Conservation (phyloP, 2,329 filamentous ascomycete species). For the Calonectria ilicicola region DNA sequence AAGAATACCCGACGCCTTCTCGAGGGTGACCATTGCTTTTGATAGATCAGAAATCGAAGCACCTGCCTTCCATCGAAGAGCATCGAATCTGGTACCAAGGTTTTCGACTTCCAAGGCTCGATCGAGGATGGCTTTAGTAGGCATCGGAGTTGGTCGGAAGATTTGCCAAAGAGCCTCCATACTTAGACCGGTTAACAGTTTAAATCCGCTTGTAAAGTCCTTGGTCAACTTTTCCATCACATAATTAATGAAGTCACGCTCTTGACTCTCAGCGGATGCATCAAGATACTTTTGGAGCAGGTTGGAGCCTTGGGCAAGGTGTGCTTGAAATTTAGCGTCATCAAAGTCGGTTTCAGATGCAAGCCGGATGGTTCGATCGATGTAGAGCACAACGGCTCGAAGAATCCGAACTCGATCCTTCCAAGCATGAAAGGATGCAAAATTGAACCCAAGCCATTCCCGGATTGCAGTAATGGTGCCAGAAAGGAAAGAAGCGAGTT, state of each 20-base stretch:
- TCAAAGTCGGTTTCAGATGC: slow-evolving; percentile 63
- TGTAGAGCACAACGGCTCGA: slow-evolving; percentile 61
- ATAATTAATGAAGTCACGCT: slow-evolving; percentile 52
- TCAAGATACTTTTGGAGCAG: slow-evolving; percentile 52
- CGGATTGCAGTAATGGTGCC: slow-evolving; percentile 56
- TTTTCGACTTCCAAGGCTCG: slow-evolving; percentile 64
- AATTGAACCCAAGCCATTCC: slow-evolving; percentile 54
- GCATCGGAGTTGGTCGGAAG: slow-evolving; percentile 73
- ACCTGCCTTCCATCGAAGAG: slow-evolving; percentile 68
- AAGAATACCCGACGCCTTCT: slow-evolving; percentile 68
- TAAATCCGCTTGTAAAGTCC: slow-evolving; percentile 77
- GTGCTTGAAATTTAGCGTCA: slow-evolving; percentile 73
- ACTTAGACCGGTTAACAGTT: slow-evolving; percentile 78
- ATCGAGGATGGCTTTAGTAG: slow-evolving; percentile 57
- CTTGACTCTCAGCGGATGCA: slow-evolving; percentile 36
- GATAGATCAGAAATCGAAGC: slow-evolving; percentile 64
- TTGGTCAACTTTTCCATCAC: slow-evolving; percentile 59
- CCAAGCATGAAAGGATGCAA: slow-evolving; percentile 44
- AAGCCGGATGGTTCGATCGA: slow-evolving; percentile 65
- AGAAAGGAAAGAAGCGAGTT: slow-evolving; percentile 63
- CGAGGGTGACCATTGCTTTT: slow-evolving; percentile 65
- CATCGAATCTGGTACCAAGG: slow-evolving; percentile 71
- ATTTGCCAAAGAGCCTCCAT: slow-evolving; percentile 85
- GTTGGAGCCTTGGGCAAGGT: slow-evolving; percentile 64
- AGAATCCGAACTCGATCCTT: slow-evolving; percentile 49